These are phyloP conservation scores for Plectosphaerella sp. DNA, from an alignment of 2,329 filamentous ascomycete genomes.

Conservation along the genomic window DNA sequence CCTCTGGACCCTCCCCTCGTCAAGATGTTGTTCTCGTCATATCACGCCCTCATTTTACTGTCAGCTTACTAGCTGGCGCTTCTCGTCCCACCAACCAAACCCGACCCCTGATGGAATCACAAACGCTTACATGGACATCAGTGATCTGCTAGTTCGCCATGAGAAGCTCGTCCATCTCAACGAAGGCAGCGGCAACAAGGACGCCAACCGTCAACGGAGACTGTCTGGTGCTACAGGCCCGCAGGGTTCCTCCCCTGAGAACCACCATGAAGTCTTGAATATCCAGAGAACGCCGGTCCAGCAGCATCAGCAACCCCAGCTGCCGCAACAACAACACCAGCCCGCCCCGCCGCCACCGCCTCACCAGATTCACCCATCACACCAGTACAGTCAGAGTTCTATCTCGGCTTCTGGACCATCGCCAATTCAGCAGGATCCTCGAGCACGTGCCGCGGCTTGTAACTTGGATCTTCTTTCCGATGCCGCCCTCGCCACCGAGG, in stretches of 20 bases:
- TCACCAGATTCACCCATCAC: constrained; percentile 14
- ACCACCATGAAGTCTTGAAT: constrained; percentile 39
- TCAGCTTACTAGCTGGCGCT: background rate
- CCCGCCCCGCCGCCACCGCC: constrained; percentile 19
- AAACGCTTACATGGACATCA: constrained; percentile 58
- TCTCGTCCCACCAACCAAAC: background rate
- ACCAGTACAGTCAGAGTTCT: constrained; percentile 35
- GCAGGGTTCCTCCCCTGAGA: constrained; percentile 42
- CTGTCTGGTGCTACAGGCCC: constrained; percentile 33
- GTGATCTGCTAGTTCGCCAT: constrained; percentile 58
- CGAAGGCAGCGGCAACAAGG: constrained; percentile 46
- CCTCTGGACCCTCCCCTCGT: constrained; percentile 2
- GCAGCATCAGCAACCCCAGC: constrained; percentile 17
- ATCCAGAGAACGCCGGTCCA: constrained; percentile 28
- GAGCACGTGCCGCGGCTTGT: constrained; percentile 43
- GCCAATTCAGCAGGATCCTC: constrained; percentile 41
- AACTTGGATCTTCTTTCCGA: constrained; percentile 57
- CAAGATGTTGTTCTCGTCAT: background rate
- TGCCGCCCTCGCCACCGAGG: constrained; percentile 54
- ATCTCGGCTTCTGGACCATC: constrained; percentile 31
- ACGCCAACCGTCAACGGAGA: constrained; percentile 46
- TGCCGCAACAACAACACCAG: constrained; percentile 15
- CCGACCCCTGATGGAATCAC: constrained; percentile 13
- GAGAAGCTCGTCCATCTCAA: constrained; percentile 62
- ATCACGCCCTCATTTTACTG: background rate